Base-by-base conservation (phyloP, 1,284 basidiomycete genomes). In the Dichomitus squalens region DNA sequence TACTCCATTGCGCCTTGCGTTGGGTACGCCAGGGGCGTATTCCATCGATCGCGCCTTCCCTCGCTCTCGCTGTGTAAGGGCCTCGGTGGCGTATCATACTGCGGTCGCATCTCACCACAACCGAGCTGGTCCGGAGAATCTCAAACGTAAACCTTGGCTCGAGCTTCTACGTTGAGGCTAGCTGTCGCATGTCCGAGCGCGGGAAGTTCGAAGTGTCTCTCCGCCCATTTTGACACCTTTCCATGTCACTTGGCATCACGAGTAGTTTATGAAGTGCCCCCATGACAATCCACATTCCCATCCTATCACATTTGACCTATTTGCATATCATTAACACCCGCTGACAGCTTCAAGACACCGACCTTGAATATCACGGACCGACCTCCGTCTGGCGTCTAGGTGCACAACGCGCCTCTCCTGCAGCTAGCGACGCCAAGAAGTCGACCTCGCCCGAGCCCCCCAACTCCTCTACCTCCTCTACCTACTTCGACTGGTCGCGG, bases 401-500 rank as follows among this genome's bases (percentile, higher is more conserved):
- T 9, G 68, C 70, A n/a, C 64, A 66, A 41, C 65, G 63, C 0
- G 50, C 61, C 41, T 61, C 57, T 4, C 65, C 59, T 21, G 56
- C 44, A 16, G 53, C 57, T 33, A 57, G 56, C 57, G 65, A 60
- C 34, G 44, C 64, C 38, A 56, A 60, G 18, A 49, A 49, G 14
- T 63, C 61, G 2, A 55, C 58, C 33, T 57, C 58, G n/a, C 59
- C 50, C 56, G 62, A 54, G 43, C 60, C 49, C 14, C 23, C 43
- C 1, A 55, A 57, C 21, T 36, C 50, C 43, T 48, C 60, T 23
- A 48, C 49, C 7, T 48, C 62, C 6, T 56, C 68, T 50, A 78
- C 78, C 2, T 71, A 79, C 60, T 78, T 85, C 35, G 83, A 85
- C 50, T 86, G 83, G 84, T 74, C 77, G 14, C 79, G 84, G 14